phyloP scores from a whole-genome alignment of 805 yeast species.

The Metschnikowia drakensbergensis region DNA sequence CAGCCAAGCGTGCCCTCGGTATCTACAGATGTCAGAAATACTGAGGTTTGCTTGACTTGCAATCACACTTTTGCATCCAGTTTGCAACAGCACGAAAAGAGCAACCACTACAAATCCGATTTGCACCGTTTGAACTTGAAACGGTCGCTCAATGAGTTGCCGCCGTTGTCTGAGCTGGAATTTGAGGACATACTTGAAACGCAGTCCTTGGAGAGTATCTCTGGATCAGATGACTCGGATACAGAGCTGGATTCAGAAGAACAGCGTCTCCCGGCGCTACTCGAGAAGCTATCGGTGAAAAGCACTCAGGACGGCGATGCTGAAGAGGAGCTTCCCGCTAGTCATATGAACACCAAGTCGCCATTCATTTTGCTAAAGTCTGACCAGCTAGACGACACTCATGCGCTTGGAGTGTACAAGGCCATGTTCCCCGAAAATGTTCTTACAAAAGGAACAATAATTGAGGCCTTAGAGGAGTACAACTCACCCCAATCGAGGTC shows the following conservation, averaged over 20 bases:
- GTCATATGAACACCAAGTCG: constrained; percentile 64
- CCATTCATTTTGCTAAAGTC: constrained; percentile 64
- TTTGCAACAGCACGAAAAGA: constrained; percentile 14
- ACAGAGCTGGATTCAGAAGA: constrained; percentile 25
- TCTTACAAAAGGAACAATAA: constrained; percentile 41
- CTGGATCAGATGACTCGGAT: constrained; percentile 49
- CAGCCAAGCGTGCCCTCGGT: not conserved
- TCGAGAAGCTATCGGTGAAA: constrained; percentile 19
- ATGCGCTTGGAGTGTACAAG: constrained; percentile 67
- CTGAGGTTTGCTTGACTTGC: constrained; percentile 20
- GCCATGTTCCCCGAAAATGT: constrained; percentile 48
- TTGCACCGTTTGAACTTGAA: constrained; percentile 57
- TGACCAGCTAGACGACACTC: constrained; percentile 36
- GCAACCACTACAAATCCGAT: constrained; percentile 55
- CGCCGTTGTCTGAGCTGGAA: constrained; percentile 50
- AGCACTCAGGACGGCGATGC: constrained; percentile 23
- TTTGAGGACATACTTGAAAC: constrained; percentile 54
- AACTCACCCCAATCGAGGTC: constrained; percentile 27
- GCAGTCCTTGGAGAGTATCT: constrained; percentile 51
- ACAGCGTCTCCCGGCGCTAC: constrained; percentile 21
- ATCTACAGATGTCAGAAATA: constrained; percentile 13
- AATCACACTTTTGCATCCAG: constrained; percentile 6
- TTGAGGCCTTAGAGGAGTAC: constrained; percentile 17
- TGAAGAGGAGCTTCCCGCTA: constrained; percentile 35
- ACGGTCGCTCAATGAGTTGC: constrained; percentile 44